These are phyloP conservation scores for Solanum bulbocastanum DNA, from an alignment of 257 asterid species.

Conservation along the genomic window DNA sequence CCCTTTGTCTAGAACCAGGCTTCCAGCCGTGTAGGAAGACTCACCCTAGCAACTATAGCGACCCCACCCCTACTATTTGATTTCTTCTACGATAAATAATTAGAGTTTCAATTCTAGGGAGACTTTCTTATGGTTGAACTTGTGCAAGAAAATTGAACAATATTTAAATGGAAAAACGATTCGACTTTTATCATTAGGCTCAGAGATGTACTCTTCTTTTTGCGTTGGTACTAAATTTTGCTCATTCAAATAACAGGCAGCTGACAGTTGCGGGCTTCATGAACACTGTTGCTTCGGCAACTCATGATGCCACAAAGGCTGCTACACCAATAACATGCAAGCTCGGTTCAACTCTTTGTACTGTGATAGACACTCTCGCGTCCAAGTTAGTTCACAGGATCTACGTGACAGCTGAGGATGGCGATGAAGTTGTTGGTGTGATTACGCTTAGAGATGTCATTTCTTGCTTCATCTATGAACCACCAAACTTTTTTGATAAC, in stretches of 20 bases:
- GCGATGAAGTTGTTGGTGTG: slow-evolving; percentile 43
- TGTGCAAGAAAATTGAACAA: not conserved
- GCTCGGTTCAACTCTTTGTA: slow-evolving; percentile 45
- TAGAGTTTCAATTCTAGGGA: not conserved
- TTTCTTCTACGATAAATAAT: not conserved
- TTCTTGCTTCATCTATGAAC: slow-evolving; percentile 76
- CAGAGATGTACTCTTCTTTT: not conserved
- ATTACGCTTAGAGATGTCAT: slow-evolving; percentile 82
- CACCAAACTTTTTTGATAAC: slow-evolving; percentile 58
- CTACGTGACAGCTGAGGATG: slow-evolving; percentile 41
- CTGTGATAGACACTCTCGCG: slow-evolving; percentile 57
- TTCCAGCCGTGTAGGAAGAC: no score
- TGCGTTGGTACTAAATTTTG: not conserved
- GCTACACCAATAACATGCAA: slow-evolving; percentile 69
- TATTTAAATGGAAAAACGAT: not conserved
- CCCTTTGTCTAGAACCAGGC: no score
- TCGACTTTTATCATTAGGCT: not conserved
- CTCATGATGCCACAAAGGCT: slow-evolving; percentile 25
- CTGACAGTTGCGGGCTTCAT: slow-evolving; percentile 65
- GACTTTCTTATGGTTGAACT: not conserved
- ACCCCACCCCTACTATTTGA: not conserved
- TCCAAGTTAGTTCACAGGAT: slow-evolving; percentile 56
- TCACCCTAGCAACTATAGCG: no score
- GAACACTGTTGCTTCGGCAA: slow-evolving; percentile 31
- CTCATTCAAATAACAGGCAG: slow-evolving; percentile 29